Evolutionary conservation across 2,329 filamentous ascomycete species (phyloP), one percentile per base, ranked within the genome.

Genomic region (Xenoacremonium recifei): DNA sequence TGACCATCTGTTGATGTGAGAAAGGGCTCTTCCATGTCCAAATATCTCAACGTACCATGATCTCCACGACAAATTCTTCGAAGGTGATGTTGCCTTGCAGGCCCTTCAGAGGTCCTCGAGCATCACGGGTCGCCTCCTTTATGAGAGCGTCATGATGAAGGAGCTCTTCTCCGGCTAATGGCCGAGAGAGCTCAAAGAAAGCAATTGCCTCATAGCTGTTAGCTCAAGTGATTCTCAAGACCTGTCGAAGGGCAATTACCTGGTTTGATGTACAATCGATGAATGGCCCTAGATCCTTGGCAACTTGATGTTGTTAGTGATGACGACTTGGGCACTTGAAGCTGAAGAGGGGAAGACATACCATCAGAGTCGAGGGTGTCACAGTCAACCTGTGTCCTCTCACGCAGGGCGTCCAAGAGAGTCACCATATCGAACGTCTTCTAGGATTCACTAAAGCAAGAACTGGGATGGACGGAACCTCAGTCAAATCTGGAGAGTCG

Each of bases 41-140:
- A 15, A 10, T 15, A 6, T 15, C 29, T 27, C 15, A 4, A 39
- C 65, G 12, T 60, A 79, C 75, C 54, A 76, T 71, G 46, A 79
- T 68, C 42, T 84, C 79, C 4, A 78, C 72, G 2, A 76, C 75
- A 17, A 84, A 61, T 44, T 79, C 73, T 10, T 69, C 65, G 5
- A 64, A 46, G 0, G 62, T 52, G 6, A 50, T 17, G 6, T 45
- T 40, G 2, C 49, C 54, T 39, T 58, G 56, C 2, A 55, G 21
- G 2, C 46, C 40, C 3, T 49, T 45, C 6, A 61, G 37, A 5
- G 31, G 12, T 1, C 41, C 45, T 7, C 41, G 40, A 10, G 61
- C 60, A 11, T 60, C 54, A 7, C 42, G 13, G 4, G 56, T 50
- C 0, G 62, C 59, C n/a, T 57, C 50, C 15, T 45, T 48, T 21